phyloP scores from a whole-genome alignment of 306 rosid genomes.

The Inga laurina region DNA sequence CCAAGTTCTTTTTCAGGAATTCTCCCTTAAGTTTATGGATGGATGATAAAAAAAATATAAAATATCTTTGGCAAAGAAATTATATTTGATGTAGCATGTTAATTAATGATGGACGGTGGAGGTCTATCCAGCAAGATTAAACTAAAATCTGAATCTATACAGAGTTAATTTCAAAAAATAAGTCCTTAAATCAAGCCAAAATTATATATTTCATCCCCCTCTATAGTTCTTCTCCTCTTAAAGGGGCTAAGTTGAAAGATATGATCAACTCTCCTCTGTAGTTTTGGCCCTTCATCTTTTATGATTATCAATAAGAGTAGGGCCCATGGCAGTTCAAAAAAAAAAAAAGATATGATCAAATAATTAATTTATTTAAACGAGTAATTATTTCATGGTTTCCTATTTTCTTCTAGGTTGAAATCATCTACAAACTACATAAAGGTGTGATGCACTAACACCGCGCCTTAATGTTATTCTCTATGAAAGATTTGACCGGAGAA shows the following conservation, averaged over 20 bases:
- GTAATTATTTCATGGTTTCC: conserved; percentile 17
- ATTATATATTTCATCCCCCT: neutral
- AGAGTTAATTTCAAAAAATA: neutral
- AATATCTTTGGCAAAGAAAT: neutral
- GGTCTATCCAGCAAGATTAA: neutral
- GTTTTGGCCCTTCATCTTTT: too few species aligned
- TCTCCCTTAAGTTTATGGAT: neutral
- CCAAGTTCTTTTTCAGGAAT: too few species aligned
- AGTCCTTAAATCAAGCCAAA: neutral
- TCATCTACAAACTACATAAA: conserved; percentile 36
- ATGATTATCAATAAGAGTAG: too few species aligned
- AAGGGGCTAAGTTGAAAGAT: neutral
- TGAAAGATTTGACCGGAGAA: conserved; percentile 34
- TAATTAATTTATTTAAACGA: neutral
- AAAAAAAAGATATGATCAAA: neutral
- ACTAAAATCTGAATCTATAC: neutral
- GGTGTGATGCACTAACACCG: conserved; percentile 34
- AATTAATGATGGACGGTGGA: neutral
- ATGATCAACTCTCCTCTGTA: neutral
- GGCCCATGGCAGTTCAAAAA: too few species aligned
- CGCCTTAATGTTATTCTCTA: neutral
- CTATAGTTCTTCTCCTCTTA: neutral
- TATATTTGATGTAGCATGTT: neutral
- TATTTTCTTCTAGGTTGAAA: conserved; percentile 18
- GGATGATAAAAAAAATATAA: neutral